Conservation (phyloP, 2,329 filamentous ascomycete genomes). For the Curvularia spicifera region DNA sequence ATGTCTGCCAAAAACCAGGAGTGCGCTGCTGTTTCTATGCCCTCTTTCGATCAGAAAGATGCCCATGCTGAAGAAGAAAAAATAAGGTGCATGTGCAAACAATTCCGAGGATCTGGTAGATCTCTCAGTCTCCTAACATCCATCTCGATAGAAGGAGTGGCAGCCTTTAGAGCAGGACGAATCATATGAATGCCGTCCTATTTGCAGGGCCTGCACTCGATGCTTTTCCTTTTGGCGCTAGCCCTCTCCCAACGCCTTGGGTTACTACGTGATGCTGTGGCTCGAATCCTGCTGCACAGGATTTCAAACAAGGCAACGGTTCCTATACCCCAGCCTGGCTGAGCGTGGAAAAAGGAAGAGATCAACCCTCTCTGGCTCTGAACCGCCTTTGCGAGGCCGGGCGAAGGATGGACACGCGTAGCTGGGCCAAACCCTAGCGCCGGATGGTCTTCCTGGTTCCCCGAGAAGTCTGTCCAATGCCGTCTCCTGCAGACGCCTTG, state of each 20-base stretch:
- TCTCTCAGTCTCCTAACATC: background rate
- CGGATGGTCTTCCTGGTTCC: background rate
- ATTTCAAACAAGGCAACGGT: background rate
- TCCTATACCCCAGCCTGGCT: background rate
- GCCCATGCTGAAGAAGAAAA: slow-evolving; percentile 14
- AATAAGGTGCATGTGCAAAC: slow-evolving; percentile 7
- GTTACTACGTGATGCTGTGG: slow-evolving; percentile 2
- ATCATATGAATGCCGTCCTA: background rate
- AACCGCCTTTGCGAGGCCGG: background rate
- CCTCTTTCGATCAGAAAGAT: background rate
- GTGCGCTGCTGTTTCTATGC: slow-evolving; percentile 2
- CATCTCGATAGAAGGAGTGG: background rate
- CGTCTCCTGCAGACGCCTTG: background rate
- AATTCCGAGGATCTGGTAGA: slow-evolving; percentile 1
- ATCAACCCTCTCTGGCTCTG: background rate
- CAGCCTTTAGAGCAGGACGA: background rate
- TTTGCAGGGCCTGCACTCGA: background rate
- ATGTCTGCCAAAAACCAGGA: background rate
- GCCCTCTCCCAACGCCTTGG: background rate
- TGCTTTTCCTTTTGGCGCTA: slow-evolving; percentile 12
- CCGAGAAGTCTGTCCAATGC: background rate
- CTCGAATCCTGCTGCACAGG: slow-evolving; percentile 1
- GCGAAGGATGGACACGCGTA: background rate
- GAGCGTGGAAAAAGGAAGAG: background rate
- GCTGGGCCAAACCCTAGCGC: background rate